These are phyloP conservation scores for Trypanosoma boissoni DNA, from an alignment of 208 protist genomes.

Conservation along the genomic window DNA sequence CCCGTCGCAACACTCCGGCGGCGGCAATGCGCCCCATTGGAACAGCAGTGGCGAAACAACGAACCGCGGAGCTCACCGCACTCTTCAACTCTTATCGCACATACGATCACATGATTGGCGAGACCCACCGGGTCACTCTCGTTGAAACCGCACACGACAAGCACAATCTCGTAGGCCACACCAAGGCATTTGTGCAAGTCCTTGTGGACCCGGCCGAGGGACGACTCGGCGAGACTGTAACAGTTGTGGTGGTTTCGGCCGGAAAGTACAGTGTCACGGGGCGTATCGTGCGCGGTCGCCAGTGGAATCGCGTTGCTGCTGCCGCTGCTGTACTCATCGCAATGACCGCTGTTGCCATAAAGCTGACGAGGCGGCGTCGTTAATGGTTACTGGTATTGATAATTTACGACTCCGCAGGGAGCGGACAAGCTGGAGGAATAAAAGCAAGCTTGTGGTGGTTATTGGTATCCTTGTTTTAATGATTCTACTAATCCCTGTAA, in stretches of 20 bases:
- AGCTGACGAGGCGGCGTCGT: too few species aligned
- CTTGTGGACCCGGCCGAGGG: slow-evolving; percentile 38
- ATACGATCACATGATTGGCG: slow-evolving; percentile 33
- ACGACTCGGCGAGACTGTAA: slow-evolving; percentile 31
- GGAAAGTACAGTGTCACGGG: slow-evolving; percentile 38
- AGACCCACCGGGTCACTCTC: slow-evolving; percentile 37
- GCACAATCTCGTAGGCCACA: slow-evolving; percentile 61
- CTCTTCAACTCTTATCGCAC: slow-evolving; percentile 53
- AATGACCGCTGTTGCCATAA: neutral
- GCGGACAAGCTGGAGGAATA: too few species aligned
- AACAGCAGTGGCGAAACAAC: slow-evolving; percentile 36
- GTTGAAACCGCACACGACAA: slow-evolving; percentile 53
- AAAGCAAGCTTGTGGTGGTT: too few species aligned
- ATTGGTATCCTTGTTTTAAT: too few species aligned
- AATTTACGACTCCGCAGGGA: too few species aligned
- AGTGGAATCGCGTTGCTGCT: neutral
- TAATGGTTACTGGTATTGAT: too few species aligned
- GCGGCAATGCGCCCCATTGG: slow-evolving; percentile 54
- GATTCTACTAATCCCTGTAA: too few species aligned
- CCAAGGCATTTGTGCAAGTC: slow-evolving; percentile 58
- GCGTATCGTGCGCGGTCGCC: slow-evolving; percentile 15
- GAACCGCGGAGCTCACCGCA: slow-evolving; percentile 32
- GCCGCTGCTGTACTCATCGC: neutral
- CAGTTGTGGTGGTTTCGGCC: slow-evolving; percentile 25
- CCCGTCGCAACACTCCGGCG: slow-evolving; percentile 79